A percentile compares a stretch with the other conserved stretches of the same genome.
These are phyloP conservation scores for Globisporangium parvum DNA, from an alignment of 352 stramenopile species.

Conservation along the genomic window DNA sequence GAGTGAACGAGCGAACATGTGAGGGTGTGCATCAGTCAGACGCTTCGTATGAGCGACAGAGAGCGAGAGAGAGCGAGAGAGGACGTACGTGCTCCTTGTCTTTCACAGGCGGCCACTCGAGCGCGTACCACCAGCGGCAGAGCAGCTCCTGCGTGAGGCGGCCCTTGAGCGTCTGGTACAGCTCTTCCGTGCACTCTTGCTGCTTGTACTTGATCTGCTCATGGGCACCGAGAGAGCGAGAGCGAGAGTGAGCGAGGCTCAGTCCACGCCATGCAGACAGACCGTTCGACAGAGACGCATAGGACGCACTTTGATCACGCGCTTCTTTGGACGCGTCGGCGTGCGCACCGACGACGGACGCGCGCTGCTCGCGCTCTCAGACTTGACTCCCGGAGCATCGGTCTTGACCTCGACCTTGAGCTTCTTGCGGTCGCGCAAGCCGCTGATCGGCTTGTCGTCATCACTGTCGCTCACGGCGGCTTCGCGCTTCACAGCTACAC, in stretches of 20 bases:
- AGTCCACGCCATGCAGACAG: no score
- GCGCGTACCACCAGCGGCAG: conserved; percentile 84
- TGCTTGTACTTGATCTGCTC: conserved; percentile 76
- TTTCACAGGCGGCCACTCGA: conserved; percentile 65
- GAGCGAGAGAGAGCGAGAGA: neutral
- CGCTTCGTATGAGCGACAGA: neutral
- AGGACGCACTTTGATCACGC: conserved; percentile 44
- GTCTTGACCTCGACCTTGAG: conserved; percentile 37
- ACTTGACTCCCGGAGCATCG: conserved; percentile 5
- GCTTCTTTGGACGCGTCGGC: conserved; percentile 40
- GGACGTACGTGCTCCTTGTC: conserved; percentile 21
- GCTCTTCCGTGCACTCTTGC: conserved; percentile 76
- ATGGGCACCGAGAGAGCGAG: neutral
- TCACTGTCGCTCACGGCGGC: conserved; percentile 48
- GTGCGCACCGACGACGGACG: conserved; percentile 2
- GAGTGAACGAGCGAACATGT: neutral
- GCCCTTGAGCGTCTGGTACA: conserved; percentile 79
- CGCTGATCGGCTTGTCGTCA: conserved; percentile 68
- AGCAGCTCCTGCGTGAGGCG: conserved; percentile 68
- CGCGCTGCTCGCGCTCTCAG: conserved; percentile 20
- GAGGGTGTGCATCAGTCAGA: neutral
- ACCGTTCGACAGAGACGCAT: neutral
- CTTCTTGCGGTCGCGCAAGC: conserved; percentile 51
- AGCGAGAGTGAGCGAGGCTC: no score
- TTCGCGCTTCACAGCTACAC: conserved; percentile 22